Evolutionary conservation across 805 yeast species (phyloP), one percentile per base, ranked within the genome.

Genomic region (Wickerhamiella alocasiicola): DNA sequence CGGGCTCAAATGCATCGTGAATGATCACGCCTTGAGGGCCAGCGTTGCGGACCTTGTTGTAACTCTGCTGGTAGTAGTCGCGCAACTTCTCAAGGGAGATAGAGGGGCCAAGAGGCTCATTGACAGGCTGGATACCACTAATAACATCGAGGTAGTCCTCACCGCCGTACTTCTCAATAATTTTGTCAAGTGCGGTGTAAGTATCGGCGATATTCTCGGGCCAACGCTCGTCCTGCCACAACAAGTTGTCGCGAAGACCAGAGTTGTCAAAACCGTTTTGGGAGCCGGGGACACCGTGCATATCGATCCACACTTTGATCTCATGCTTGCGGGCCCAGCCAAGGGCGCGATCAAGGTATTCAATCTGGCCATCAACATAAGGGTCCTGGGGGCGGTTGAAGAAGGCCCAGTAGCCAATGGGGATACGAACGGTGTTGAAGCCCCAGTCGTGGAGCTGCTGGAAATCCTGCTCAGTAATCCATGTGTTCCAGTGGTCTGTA

Each of bases 191-290:
- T 2, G 75, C 81, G 6, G 66, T 55, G 31, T 71, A 55, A 12
- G 54, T 52, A 20, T 60, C 62, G 21, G 55, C 48, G 27, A 59
- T 55, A 5, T 55, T 24, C 17, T 44, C 46, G 4, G 54, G 46
- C 25, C 32, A 31, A 13, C 31, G n/a, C 12, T 20, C 42, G 36
- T 45, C 31, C 37, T 48, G 48, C 30, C 43, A 27, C n/a, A 31
- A 59, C 31, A 66, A 53, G 1, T 51, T 30, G 55, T 78, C 94
- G 7, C 93, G 69, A 44, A 71, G 63, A 25, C 95, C 95, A 6
- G 94, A 82, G 64, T 85, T 85, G 59, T 85, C 95, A 54, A 82
- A 85, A 9, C 95, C 95, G 58, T 85, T 85, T 59, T 85, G 95
- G 17, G 94, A 81, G n/a, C 94, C 95, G 29, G 94, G 88, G 13